These are phyloP conservation scores for Sphaerosporella brunnea DNA, from an alignment of 495 filamentous ascomycete genomes.

Conservation along the genomic window DNA sequence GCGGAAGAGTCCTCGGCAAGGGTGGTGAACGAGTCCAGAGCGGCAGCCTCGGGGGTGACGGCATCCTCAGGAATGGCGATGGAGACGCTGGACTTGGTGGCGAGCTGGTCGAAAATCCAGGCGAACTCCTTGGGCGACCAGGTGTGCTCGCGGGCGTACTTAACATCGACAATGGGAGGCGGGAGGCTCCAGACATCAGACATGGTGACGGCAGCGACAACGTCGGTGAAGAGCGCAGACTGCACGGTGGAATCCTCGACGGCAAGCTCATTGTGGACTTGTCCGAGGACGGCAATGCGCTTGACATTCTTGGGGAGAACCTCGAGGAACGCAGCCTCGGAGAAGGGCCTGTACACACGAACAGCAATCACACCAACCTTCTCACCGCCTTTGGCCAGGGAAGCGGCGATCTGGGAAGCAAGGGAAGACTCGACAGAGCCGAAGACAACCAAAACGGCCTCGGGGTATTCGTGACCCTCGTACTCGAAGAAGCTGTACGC, in stretches of 20 bases:
- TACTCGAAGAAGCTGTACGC: conserved; percentile 90
- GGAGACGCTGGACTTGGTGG: conserved; percentile 25
- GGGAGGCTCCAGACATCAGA: conserved; percentile 42
- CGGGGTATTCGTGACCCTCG: conserved; percentile 59
- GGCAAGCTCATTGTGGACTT: conserved; percentile 33
- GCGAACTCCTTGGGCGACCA: conserved; percentile 65
- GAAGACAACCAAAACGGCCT: conserved; percentile 73
- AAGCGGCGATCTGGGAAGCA: conserved; percentile 59
- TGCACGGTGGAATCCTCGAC: conserved; percentile 50
- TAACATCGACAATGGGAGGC: conserved; percentile 57
- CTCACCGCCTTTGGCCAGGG: conserved; percentile 49
- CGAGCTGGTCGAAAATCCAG: conserved; percentile 42
- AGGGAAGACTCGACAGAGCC: conserved; percentile 79
- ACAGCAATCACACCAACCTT: conserved; percentile 79
- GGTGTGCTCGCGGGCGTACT: conserved; percentile 63
- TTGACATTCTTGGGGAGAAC: conserved; percentile 56
- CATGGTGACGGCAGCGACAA: conserved; percentile 68
- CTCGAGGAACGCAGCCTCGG: conserved; percentile 78
- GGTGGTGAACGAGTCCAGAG: conserved; percentile 18
- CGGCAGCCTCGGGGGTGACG: conserved; percentile 22
- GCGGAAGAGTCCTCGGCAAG: conserved; percentile 31
- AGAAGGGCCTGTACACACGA: conserved; percentile 82
- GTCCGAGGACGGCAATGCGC: conserved; percentile 44
- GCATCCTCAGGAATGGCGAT: conserved; percentile 27
- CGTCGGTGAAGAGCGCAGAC: conserved; percentile 75